These are phyloP conservation scores for Annulohypoxylon bovei DNA, from an alignment of 495 filamentous ascomycete species.

Conservation along the genomic window DNA sequence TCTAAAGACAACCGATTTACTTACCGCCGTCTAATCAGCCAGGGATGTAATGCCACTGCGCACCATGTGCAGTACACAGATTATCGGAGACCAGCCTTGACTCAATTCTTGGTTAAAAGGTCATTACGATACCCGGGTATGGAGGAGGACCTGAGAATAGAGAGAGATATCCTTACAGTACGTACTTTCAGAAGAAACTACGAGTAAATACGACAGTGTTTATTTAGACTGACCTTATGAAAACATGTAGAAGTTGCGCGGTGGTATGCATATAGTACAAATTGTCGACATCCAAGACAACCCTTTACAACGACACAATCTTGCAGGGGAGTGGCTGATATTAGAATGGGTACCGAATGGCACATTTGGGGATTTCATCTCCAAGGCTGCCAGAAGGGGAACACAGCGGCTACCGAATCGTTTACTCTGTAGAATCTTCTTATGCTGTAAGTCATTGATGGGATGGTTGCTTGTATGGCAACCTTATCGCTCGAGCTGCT, in stretches of 20 bases:
- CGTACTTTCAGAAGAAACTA: background rate
- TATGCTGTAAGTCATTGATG: slow-evolving; percentile 24
- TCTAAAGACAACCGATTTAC: background rate
- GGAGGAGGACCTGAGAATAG: background rate
- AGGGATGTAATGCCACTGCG: background rate
- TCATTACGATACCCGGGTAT: background rate
- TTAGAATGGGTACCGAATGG: slow-evolving; percentile 22
- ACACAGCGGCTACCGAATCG: slow-evolving; percentile 13
- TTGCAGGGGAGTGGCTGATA: background rate
- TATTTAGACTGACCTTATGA: background rate
- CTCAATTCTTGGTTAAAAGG: background rate
- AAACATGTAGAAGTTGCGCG: background rate
- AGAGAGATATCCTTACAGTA: background rate
- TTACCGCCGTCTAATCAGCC: background rate
- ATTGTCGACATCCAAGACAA: background rate
- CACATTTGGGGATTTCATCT: background rate
- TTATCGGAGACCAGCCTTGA: background rate
- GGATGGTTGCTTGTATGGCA: too few relatives aligned
- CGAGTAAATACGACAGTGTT: background rate
- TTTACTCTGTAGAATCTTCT: slow-evolving; percentile 30
- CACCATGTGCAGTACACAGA: background rate
- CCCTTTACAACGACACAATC: background rate
- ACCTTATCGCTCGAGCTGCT: too few relatives aligned
- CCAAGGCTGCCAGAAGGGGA: background rate
- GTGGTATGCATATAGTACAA: background rate